These are phyloP conservation scores for Parietaria judaica DNA, from an alignment of 306 rosid genomes.

Conservation along the genomic window DNA sequence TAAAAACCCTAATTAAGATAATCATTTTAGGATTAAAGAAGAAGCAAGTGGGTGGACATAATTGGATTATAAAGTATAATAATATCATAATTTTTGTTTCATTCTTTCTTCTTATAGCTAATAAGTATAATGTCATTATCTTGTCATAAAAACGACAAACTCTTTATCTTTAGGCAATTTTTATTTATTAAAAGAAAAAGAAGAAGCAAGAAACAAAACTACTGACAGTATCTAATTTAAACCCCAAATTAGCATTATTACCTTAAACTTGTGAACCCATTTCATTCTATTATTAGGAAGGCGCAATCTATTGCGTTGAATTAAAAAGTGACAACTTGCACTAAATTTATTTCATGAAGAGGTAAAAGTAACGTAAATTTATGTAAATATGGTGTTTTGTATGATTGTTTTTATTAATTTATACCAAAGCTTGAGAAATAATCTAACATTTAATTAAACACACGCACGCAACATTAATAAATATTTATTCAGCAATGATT, in stretches of 20 bases:
- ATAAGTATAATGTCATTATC: neutral
- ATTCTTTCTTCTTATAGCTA: neutral
- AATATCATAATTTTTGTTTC: neutral
- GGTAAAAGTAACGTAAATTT: no score
- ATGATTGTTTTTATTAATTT: no score
- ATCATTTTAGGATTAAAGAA: neutral
- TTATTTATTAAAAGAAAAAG: neutral
- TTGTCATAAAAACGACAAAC: constrained; percentile 1
- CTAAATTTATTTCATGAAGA: neutral
- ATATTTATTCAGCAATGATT: no score
- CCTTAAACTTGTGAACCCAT: neutral
- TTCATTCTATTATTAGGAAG: neutral
- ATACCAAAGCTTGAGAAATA: no score
- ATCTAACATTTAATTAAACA: no score
- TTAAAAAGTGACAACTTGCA: constrained; percentile 2
- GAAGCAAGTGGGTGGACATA: constrained; percentile 1
- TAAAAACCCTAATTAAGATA: neutral
- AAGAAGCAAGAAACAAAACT: neutral
- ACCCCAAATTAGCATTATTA: constrained; percentile 10
- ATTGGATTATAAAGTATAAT: neutral
- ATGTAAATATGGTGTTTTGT: no score
- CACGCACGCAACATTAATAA: no score
- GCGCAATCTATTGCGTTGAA: neutral
- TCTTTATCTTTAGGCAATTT: neutral
- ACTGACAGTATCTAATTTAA: no score